Conservation (phyloP, 2,329 filamentous ascomycete species). For the Microdochium bolleyi region DNA sequence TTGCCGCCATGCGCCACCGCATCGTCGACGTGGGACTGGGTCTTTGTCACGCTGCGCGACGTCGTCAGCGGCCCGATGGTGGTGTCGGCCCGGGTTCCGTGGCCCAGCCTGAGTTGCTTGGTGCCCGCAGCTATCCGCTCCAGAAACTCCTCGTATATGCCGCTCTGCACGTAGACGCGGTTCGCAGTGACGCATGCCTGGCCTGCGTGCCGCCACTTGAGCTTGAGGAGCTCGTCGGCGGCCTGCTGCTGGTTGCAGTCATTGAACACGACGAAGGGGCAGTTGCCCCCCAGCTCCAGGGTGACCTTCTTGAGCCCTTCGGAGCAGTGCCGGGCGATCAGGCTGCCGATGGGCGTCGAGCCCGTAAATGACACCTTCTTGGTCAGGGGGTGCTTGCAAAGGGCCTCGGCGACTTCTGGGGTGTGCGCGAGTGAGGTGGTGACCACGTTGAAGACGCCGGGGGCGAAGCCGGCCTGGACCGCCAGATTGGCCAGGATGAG, state of each 20-base stretch:
- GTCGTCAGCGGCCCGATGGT: constrained; percentile 79
- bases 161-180: constrained; percentile 50
- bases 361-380: constrained; percentile 71
- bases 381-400: constrained; percentile 54
- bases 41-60: constrained; percentile 67
- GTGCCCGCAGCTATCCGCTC: constrained; percentile 25
- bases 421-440: constrained; percentile 55
- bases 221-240: constrained; percentile 55
- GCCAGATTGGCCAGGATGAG: constrained; percentile 21
- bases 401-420: constrained; percentile 50
- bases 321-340: constrained; percentile 62
- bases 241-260: constrained; percentile 58
- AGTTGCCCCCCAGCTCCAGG: constrained; percentile 69
- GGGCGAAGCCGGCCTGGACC: constrained; percentile 23
- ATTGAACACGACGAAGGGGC: constrained; percentile 71
- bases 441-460: constrained; percentile 38
- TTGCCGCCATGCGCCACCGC: constrained; percentile 67
- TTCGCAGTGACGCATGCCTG: constrained; percentile 67
- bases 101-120: constrained; percentile 56
- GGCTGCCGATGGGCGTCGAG: constrained; percentile 34
- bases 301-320: constrained; percentile 56
- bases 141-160: constrained; percentile 51
- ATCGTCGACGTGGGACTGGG: constrained; percentile 67
- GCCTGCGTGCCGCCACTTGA: constrained; percentile 64
- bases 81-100: constrained; percentile 55